Evolutionary conservation across 2,329 filamentous ascomycete species (phyloP).

Genomic region (Fusarium annulatum): DNA sequence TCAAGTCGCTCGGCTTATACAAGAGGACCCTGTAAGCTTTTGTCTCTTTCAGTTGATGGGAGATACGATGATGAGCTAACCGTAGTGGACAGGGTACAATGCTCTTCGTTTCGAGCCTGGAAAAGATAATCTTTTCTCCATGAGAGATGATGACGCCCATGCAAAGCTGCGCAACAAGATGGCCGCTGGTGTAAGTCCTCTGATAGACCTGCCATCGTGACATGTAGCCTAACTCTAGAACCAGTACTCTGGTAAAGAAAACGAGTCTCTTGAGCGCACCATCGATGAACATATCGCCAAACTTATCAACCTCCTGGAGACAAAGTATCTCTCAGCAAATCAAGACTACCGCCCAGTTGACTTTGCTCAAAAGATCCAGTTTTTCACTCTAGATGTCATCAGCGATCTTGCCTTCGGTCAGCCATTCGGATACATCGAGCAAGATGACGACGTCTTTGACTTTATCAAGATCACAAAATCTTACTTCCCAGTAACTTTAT

Average conservation of each 20-base stretch:
- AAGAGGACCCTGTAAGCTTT: conserved; percentile 52
- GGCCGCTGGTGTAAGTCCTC: conserved; percentile 57
- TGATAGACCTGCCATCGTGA: too few relatives aligned
- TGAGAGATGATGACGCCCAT: conserved; percentile 61
- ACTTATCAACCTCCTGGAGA: conserved; percentile 57
- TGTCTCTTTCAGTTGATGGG: too few relatives aligned
- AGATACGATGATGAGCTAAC: too few relatives aligned
- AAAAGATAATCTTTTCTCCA: conserved; percentile 64
- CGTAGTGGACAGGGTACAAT: conserved; percentile 45
- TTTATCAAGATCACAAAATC: conserved; percentile 47
- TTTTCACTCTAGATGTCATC: conserved; percentile 66
- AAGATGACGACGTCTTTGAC: conserved; percentile 57
- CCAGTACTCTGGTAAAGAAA: conserved; percentile 66
- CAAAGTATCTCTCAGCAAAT: conserved; percentile 55
- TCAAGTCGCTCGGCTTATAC: conserved; percentile 62
- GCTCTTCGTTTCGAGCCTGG: conserved; percentile 60
- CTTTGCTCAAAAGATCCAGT: conserved; percentile 59
- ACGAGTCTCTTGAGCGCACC: conserved; percentile 59
- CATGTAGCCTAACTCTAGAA: too few relatives aligned
- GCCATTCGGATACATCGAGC: conserved; percentile 59
- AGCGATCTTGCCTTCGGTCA: conserved; percentile 62
- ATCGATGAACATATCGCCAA: conserved; percentile 61
- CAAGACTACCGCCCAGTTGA: conserved; percentile 53
- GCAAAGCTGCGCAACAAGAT: conserved; percentile 59
- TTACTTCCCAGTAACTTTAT: conserved; percentile 3